Percentiles rank a stretch among this genome's conserved stretches.
phyloP scores from a whole-genome alignment of 352 stramenopile genomes.

The Pythium aristosporum region DNA sequence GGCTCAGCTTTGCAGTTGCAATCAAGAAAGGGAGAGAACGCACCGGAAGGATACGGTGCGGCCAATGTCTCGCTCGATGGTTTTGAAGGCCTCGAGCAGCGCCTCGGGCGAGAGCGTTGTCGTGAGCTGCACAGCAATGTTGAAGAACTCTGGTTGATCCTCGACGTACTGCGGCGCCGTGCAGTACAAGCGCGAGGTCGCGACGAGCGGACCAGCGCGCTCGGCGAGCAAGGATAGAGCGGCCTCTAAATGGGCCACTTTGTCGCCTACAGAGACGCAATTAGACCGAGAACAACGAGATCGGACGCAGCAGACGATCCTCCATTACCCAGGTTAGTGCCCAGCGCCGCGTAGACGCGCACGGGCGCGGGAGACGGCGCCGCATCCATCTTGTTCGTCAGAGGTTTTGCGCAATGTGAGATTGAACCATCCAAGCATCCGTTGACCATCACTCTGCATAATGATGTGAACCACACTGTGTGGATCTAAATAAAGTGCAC shows the following conservation, averaged over 20 bases:
- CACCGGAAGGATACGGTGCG: conserved; percentile 64
- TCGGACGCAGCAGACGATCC: not conserved
- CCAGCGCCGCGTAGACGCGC: conserved; percentile 62
- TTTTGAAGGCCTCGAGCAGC: conserved; percentile 86
- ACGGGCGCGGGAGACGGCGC: conserved; percentile 6
- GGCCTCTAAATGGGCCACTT: conserved; percentile 62
- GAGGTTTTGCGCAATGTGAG: not conserved
- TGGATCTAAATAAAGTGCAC: not conserved
- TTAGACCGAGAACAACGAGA: not conserved
- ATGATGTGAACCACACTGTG: not conserved
- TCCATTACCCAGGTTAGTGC: conserved; percentile 68
- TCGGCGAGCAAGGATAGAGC: conserved; percentile 52
- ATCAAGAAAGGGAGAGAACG: not conserved
- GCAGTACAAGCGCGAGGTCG: conserved; percentile 92
- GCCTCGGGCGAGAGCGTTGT: conserved; percentile 75
- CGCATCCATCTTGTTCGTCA: not conserved
- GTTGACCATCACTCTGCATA: conserved; percentile 4
- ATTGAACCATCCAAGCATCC: not conserved
- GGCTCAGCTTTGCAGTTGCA: not conserved
- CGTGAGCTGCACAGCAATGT: conserved; percentile 88
- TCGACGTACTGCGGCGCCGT: conserved; percentile 94
- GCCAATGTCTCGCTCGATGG: conserved; percentile 88
- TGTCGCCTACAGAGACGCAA: conserved; percentile 51
- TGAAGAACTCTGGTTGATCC: conserved; percentile 95
- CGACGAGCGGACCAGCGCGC: conserved; percentile 47